Evolutionary conservation across 495 filamentous ascomycete species (phyloP).

Genomic region (Evansstolkia leycettana): DNA sequence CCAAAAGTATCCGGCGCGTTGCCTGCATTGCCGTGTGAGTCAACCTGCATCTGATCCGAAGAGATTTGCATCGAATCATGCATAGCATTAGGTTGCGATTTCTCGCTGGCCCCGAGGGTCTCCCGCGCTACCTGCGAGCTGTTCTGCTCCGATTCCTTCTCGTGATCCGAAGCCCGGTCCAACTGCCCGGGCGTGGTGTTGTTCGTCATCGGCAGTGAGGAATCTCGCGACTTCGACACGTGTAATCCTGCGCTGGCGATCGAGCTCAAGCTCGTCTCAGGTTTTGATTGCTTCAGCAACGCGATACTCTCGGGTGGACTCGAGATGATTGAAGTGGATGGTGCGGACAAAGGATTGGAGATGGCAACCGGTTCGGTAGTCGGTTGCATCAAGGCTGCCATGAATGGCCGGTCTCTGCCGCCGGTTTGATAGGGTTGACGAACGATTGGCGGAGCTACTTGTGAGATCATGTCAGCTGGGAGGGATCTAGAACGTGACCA

Average conservation of each 20-base stretch:
- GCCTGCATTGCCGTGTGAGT: conserved; percentile 19
- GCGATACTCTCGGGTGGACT: conserved; percentile 19
- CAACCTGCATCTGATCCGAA: conserved; percentile 35
- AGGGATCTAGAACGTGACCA: conserved; percentile 35
- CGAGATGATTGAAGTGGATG: conserved; percentile 17
- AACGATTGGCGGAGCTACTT: conserved; percentile 51
- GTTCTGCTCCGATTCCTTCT: conserved; percentile 25
- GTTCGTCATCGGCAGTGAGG: conserved; percentile 21
- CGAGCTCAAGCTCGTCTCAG: conserved; percentile 30
- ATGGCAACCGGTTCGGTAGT: conserved; percentile 32
- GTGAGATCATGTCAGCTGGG: conserved; percentile 56
- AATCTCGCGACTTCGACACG: conserved; percentile 28
- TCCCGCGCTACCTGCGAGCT: conserved; percentile 33
- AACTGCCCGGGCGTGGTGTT: conserved; percentile 5
- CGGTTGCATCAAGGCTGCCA: conserved; percentile 37
- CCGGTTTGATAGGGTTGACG: conserved; percentile 24
- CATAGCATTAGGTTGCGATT: conserved; percentile 17
- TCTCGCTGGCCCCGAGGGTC: conserved; percentile 31
- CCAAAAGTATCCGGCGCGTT: conserved; percentile 20
- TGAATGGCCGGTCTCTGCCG: conserved; percentile 25
- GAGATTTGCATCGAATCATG: conserved; percentile 20
- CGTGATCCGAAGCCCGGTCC: conserved; percentile 5
- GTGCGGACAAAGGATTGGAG: conserved; percentile 21
- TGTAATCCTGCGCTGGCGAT: conserved; percentile 35
- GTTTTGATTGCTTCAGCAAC: conserved; percentile 28